A percentile compares a stretch with the other conserved stretches of the same genome.
These are phyloP conservation scores for Beauveria medogensis DNA, from an alignment of 2,329 filamentous ascomycete species.

Conservation along the genomic window DNA sequence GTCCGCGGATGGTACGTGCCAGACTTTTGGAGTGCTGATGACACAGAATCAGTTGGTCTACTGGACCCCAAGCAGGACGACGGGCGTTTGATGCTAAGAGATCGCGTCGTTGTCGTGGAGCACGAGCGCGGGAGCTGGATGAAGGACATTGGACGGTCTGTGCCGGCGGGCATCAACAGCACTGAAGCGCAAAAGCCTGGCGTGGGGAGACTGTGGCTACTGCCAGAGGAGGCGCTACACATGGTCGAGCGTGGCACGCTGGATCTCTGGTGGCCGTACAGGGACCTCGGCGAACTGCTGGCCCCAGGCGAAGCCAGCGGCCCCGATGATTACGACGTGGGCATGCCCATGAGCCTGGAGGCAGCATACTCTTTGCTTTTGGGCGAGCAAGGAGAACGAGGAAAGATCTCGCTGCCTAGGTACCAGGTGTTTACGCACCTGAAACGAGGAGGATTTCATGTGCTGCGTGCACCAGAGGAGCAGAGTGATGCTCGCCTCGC, in stretches of 20 bases:
- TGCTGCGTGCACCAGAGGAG: slow-evolving; percentile 56
- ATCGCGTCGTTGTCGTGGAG: slow-evolving; percentile 59
- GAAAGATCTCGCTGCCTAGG: slow-evolving; percentile 62
- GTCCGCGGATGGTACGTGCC: slow-evolving; percentile 68
- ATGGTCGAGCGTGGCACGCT: slow-evolving; percentile 79
- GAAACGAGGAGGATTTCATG: slow-evolving; percentile 73
- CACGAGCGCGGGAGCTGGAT: slow-evolving; percentile 65
- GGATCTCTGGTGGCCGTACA: slow-evolving; percentile 75
- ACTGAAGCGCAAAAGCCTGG: slow-evolving; percentile 40
- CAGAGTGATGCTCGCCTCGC: neutral
- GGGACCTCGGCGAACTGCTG: slow-evolving; percentile 41
- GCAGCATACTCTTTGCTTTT: slow-evolving; percentile 82
- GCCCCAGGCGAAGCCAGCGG: slow-evolving; percentile 16
- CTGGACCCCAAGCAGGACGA: slow-evolving; percentile 14
- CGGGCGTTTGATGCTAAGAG: slow-evolving; percentile 26
- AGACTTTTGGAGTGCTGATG: slow-evolving; percentile 37
- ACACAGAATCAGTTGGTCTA: neutral
- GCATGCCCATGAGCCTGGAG: slow-evolving; percentile 82
- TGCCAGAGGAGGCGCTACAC: slow-evolving; percentile 88
- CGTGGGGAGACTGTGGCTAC: slow-evolving; percentile 64
- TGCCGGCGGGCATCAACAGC: slow-evolving; percentile 34
- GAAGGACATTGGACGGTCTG: slow-evolving; percentile 64
- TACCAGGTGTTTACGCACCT: slow-evolving; percentile 85
- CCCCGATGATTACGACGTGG: slow-evolving; percentile 45
- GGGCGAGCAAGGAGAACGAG: slow-evolving; percentile 55